phyloP scores from a whole-genome alignment of 129 eudicot species.

The Lactuca sativa region DNA sequence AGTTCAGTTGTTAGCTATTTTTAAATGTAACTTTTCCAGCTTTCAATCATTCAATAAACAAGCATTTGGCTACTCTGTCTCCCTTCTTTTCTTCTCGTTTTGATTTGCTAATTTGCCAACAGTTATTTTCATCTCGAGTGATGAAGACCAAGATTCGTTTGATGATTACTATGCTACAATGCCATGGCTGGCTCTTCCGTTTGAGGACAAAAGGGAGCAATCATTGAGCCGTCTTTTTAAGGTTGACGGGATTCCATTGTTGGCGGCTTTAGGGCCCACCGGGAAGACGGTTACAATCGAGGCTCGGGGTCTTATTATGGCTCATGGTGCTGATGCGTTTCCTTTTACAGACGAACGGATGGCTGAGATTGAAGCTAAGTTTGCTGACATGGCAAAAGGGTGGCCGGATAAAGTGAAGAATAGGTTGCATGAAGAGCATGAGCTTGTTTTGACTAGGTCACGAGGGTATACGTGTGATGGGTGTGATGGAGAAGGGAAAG shows the following conservation, averaged over 20 bases:
- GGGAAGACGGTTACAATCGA: conserved; percentile 77
- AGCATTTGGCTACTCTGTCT: too few species aligned
- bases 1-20: too few species aligned
- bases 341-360: conserved; percentile 74
- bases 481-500: conserved; percentile 55
- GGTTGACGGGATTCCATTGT: conserved; percentile 61
- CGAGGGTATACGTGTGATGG: conserved; percentile 50
- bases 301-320: conserved; percentile 54
- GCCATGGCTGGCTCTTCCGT: conserved; percentile 94
- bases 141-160: conserved; percentile 59
- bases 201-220: conserved; percentile 58
- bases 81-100: too few species aligned
- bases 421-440: conserved; percentile 58
- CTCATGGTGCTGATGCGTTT: conserved; percentile 75
- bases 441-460: conserved; percentile 59
- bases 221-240: conserved; percentile 55
- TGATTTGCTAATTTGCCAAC: too few species aligned
- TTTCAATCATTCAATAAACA: too few species aligned
- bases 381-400: conserved; percentile 69
- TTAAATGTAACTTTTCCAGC: too few species aligned
- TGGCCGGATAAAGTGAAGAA: conserved; percentile 73
- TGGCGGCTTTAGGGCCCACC: conserved; percentile 65
- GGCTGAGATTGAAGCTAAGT: conserved; percentile 58
- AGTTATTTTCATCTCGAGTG: conserved; percentile 76
- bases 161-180: conserved; percentile 64